phyloP scores from a whole-genome alignment of 2,329 filamentous ascomycete genomes.

The Fusarium chuoi region DNA sequence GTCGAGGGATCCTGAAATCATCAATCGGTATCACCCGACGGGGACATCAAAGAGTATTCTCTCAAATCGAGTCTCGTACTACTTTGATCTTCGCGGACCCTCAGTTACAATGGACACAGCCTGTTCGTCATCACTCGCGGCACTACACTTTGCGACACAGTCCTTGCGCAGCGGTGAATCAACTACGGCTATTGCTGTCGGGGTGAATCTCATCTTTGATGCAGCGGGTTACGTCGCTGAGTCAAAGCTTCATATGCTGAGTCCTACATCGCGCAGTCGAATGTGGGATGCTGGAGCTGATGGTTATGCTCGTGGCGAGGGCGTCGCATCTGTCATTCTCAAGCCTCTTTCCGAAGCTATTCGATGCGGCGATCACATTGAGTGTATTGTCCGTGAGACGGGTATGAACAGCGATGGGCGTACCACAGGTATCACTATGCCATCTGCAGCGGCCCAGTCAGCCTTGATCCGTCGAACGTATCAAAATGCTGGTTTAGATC shows the following conservation, averaged over 20 bases:
- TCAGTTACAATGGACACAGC: slow-evolving; percentile 1
- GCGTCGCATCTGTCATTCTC: slow-evolving; percentile 11
- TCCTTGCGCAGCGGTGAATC: background rate
- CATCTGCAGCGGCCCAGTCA: background rate
- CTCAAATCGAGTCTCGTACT: background rate
- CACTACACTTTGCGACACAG: background rate
- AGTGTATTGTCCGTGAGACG: background rate
- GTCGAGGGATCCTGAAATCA: slow-evolving; percentile 15
- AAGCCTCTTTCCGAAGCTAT: slow-evolving; percentile 16
- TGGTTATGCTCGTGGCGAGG: slow-evolving; percentile 22
- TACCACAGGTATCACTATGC: slow-evolving; percentile 3
- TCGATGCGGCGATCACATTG: slow-evolving; percentile 61
- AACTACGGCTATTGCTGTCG: background rate
- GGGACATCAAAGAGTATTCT: slow-evolving; percentile 1
- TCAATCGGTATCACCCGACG: slow-evolving; percentile 44
- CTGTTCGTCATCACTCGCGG: background rate
- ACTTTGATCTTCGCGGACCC: background rate
- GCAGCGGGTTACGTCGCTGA: slow-evolving; percentile 30
- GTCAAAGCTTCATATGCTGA: slow-evolving; percentile 57
- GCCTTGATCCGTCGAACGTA: slow-evolving; percentile 3
- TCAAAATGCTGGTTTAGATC: background rate
- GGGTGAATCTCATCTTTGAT: slow-evolving; percentile 40
- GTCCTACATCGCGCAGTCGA: slow-evolving; percentile 4
- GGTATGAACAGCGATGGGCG: background rate
- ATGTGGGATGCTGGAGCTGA: slow-evolving; percentile 23